Conservation (phyloP, 768 basidiomycete species). For the Gyrodon lividus region DNA sequence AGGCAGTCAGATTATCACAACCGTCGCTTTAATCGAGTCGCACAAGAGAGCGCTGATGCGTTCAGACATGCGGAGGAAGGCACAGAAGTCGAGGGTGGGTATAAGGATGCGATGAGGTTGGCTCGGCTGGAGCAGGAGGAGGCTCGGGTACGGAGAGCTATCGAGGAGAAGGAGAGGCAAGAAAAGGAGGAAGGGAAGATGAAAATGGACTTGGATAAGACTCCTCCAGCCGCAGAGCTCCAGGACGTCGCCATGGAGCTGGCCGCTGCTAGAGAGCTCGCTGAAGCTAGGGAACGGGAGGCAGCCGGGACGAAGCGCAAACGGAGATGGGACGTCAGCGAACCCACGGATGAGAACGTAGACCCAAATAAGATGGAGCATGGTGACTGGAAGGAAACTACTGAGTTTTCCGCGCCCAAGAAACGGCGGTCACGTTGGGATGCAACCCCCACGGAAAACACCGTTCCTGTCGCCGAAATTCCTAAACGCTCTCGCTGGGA, state of each 20-base stretch:
- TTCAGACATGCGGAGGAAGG: conserved; percentile 70
- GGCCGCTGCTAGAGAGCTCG: conserved; percentile 44
- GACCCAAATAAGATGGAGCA: conserved; percentile 58
- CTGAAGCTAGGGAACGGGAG: conserved; percentile 38
- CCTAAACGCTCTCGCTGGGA: conserved; percentile 97
- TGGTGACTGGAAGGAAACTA: conserved; percentile 70
- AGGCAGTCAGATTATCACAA: conserved; percentile 95
- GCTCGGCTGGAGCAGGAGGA: conserved; percentile 93
- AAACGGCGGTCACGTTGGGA: conserved; percentile 97
- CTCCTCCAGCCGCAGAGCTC: conserved; percentile 80
- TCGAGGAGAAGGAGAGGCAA: conserved; percentile 84
- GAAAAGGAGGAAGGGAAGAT: conserved; percentile 67
- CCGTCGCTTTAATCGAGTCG: conserved; percentile 82
- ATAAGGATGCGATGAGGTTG: conserved; percentile 95
- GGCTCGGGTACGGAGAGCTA: conserved; percentile 72
- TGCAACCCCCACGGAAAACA: conserved; percentile 77
- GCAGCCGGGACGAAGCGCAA: conserved; percentile 64
- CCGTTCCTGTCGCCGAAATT: conserved; percentile 50
- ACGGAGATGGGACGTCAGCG: conserved; percentile 76
- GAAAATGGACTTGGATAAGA: conserved; percentile 90
- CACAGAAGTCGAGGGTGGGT: conserved; percentile 76
- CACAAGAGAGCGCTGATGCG: conserved; percentile 77
- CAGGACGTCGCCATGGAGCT: conserved; percentile 72
- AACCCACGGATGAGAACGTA: conserved; percentile 61
- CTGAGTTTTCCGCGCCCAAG: conserved; percentile 75